Evolutionary conservation across 768 basidiomycete genomes (phyloP), one percentile per base, ranked within the genome.

Genomic region (Boletus subcaerulescens): DNA sequence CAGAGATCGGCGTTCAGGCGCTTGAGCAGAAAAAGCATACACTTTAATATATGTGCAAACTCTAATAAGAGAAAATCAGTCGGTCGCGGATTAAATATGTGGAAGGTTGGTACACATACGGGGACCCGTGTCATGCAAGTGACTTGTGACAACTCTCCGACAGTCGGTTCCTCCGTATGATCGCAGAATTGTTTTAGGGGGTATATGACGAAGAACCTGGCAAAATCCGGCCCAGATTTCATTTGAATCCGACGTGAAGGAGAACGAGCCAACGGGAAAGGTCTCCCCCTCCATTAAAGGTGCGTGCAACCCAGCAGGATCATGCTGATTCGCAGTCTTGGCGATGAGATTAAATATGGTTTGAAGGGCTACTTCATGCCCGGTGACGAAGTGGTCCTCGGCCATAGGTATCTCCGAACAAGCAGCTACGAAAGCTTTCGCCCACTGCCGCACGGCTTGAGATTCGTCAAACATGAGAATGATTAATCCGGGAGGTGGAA

Each of bases 401-500:
- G 78, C 62, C 55, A 88, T 80, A 10, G 85, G 81, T 13, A 65
- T 22, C 57, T 73, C 70, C 20, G 62, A 69, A 49, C 71, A 65
- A n/a, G 72, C 67, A 15, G 72, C 67, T 5, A 77, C 65, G 50
- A 85, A 81, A 22, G 67, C 61, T 52, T 69, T 71, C 2, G 89
- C 85, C 86, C 87, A 91, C 17, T 73, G 73, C 44, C 89, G 79
- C 36, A 89, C 73, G 11, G 71, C 66, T 6, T 65, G 53, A 15
- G 75, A 73, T 48, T 79, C 74, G 52, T 82, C 77, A 57, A 88
- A 73, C 24, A 86, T 68, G 13, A 89, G 74, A 13, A 83, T 66
- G 29, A 91, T 72, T 40, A 90, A 46, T 4, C 84, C 83, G 5
- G 85, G 76, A 31, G 88, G 83, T 49, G 87, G 74, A 22, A 79